Evolutionary conservation across 768 basidiomycete genomes (phyloP), one percentile per base, ranked within the genome.

Genomic region (Suillus paluster): DNA sequence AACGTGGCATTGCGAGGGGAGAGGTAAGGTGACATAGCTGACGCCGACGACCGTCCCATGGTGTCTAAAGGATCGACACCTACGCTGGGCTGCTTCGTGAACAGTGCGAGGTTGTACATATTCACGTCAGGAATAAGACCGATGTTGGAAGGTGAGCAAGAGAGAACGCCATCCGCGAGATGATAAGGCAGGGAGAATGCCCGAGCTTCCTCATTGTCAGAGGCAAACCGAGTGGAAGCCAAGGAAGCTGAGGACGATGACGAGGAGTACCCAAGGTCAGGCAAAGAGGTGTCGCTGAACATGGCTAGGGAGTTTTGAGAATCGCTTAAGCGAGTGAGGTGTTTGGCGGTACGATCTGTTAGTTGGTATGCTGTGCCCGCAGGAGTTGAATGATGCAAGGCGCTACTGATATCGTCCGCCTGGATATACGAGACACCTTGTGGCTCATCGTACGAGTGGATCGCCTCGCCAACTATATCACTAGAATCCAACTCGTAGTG

Each of bases 11-110:
- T 49, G 25, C 63, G 42, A n/a, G 48, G 63, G 3, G 39, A 60
- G 50, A 12, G 33, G 34, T 21, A 44, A 27, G 36, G 48, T 9
- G 56, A 49, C 56, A n/a, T 9, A 14, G 23, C 6, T 23, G 58
- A 54, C 27, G n/a, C 19, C 4, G 66, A 30, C n/a, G 53, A 33
- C 42, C 21, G 38, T 61, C 66, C 23, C 61, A 78, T 70, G 33
- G 79, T 75, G 36, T 80, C 77, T 36, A 76, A 63, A 23, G 83
- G 82, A 65, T 83, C 76, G 54, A 84, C 71, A 33, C 78, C 73
- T 6, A 64, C 45, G 42, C 63, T 60, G 34, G 67, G 66, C 4
- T 62, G 38, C 9, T 69, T 66, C 30, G 60, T 61, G 19, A 63
- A 58, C 27, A 67, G 60, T 50, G 68, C 63, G 6, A 46, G 57